A percentile compares a stretch with the other conserved stretches of the same genome.
Evolutionary conservation across 352 stramenopile genomes (phyloP).

Genomic region (Phytophthora meadii): DNA sequence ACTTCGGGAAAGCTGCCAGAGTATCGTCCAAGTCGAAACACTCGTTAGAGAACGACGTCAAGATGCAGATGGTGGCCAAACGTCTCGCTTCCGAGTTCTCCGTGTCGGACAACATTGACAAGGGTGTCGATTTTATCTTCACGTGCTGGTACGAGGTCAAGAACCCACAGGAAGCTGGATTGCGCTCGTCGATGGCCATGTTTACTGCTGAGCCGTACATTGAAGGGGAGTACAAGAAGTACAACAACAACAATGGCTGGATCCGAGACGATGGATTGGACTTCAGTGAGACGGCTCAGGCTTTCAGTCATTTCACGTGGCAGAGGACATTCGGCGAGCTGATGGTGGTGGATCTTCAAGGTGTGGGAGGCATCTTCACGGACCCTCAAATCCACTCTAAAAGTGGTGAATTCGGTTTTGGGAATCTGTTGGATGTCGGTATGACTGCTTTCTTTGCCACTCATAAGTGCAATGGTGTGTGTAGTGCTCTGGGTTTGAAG

Average conservation of each 20-base stretch:
- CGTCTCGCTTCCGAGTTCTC: slow-evolving; percentile 44
- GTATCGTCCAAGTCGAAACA: neutral
- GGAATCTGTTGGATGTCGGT: slow-evolving; percentile 34
- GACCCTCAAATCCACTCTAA: slow-evolving; percentile 56
- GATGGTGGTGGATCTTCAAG: slow-evolving; percentile 53
- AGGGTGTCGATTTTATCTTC: slow-evolving; percentile 51
- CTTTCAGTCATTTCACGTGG: slow-evolving; percentile 56
- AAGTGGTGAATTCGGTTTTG: slow-evolving; percentile 26
- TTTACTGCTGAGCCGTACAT: slow-evolving; percentile 56
- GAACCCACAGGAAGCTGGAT: slow-evolving; percentile 11
- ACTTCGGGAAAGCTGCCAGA: slow-evolving; percentile 34
- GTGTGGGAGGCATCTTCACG: slow-evolving; percentile 50
- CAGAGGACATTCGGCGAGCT: slow-evolving; percentile 42
- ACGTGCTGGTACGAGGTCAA: slow-evolving; percentile 56
- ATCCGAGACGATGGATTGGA: slow-evolving; percentile 13
- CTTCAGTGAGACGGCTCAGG: slow-evolving; percentile 37
- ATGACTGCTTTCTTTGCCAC: slow-evolving; percentile 49
- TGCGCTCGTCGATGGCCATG: slow-evolving; percentile 23
- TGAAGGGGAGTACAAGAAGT: slow-evolving; percentile 50
- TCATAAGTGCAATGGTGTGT: slow-evolving; percentile 46
- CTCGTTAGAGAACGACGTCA: slow-evolving; percentile 39
- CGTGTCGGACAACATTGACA: slow-evolving; percentile 22
- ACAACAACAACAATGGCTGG: slow-evolving; percentile 57
- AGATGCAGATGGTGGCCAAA: slow-evolving; percentile 50
- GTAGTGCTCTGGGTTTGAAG: slow-evolving; percentile 29